Evolutionary conservation across 495 filamentous ascomycete genomes (phyloP).

Genomic region (Aspergillus funiculosus): DNA sequence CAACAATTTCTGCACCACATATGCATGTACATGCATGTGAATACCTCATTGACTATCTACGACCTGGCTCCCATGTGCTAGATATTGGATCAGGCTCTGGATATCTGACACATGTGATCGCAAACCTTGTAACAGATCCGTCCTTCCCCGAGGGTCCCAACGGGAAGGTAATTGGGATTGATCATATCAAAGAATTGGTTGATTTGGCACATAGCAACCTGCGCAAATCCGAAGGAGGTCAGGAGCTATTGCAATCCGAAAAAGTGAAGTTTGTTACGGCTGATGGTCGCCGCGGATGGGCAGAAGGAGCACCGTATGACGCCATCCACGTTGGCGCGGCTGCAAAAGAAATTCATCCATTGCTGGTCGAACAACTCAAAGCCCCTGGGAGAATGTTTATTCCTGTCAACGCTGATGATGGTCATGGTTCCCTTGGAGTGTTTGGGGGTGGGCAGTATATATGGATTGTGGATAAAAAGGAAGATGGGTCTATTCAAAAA

Average conservation of each 20-base stretch:
- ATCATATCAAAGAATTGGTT: slow-evolving; percentile 76
- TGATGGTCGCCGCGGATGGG: slow-evolving; percentile 78
- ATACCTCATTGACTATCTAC: slow-evolving; percentile 57
- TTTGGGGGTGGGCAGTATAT: slow-evolving; percentile 61
- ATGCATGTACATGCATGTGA: slow-evolving; percentile 86
- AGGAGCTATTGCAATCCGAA: slow-evolving; percentile 51
- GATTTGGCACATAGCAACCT: slow-evolving; percentile 72
- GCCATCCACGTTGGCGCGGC: slow-evolving; percentile 96
- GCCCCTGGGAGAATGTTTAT: slow-evolving; percentile 81
- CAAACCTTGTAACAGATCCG: slow-evolving; percentile 61
- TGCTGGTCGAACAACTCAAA: slow-evolving; percentile 71
- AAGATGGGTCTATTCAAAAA: slow-evolving; percentile 65
- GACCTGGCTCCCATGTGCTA: slow-evolving; percentile 55
- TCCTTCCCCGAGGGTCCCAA: slow-evolving; percentile 19
- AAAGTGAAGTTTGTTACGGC: slow-evolving; percentile 68
- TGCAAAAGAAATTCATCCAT: slow-evolving; percentile 64
- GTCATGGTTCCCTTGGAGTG: slow-evolving; percentile 12
- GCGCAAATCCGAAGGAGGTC: slow-evolving; percentile 62
- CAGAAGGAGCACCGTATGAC: slow-evolving; percentile 60
- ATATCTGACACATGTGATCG: slow-evolving; percentile 86
- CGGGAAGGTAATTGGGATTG: slow-evolving; percentile 71
- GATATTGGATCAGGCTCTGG: slow-evolving; percentile 90
- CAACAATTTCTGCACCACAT: slow-evolving; percentile 94
- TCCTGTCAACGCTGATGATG: slow-evolving; percentile 61
- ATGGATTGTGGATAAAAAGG: slow-evolving; percentile 85